Evolutionary conservation across 75 land plant genomes (phyloP).

Genomic region (Sequoiadendron giganteum): DNA sequence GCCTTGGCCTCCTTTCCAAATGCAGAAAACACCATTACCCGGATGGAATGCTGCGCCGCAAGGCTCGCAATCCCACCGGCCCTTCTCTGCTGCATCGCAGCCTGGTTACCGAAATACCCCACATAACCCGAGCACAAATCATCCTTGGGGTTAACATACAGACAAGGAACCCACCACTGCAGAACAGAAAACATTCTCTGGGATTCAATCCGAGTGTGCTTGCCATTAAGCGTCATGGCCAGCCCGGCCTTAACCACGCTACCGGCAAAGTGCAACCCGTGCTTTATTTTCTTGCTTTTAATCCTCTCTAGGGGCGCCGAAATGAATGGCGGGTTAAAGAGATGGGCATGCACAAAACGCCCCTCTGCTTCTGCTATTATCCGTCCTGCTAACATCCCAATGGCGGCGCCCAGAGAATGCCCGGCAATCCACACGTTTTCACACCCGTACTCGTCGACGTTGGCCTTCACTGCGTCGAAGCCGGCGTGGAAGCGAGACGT

Average conservation of each 20-base stretch:
- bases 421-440: slow-evolving; percentile 58
- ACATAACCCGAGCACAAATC: slow-evolving; percentile 54
- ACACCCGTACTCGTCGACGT: neutral
- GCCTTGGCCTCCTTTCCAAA: slow-evolving; percentile 38
- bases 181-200: slow-evolving; percentile 33
- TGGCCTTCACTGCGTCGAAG: neutral
- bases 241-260: slow-evolving; percentile 63
- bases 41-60: slow-evolving; percentile 40
- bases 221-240: slow-evolving; percentile 22
- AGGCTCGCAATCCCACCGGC: slow-evolving; percentile 36
- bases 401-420: slow-evolving; percentile 70
- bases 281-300: slow-evolving; percentile 38
- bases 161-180: slow-evolving; percentile 44
- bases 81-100: slow-evolving; percentile 49
- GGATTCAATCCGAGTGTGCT: neutral
- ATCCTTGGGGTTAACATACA: slow-evolving; percentile 58
- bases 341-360: slow-evolving; percentile 37
- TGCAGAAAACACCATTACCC: slow-evolving; percentile 28
- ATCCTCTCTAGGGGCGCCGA: slow-evolving; percentile 63
- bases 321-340: slow-evolving; percentile 65
- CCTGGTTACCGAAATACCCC: slow-evolving; percentile 52
- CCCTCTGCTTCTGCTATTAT: slow-evolving; percentile 40
- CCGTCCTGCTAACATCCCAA: slow-evolving; percentile 50
- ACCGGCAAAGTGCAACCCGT: slow-evolving; percentile 40
- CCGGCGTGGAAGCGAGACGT: slow-evolving; percentile 33